Conservation (phyloP, 2,329 filamentous ascomycete species). For the Raffaelea albimanens region DNA sequence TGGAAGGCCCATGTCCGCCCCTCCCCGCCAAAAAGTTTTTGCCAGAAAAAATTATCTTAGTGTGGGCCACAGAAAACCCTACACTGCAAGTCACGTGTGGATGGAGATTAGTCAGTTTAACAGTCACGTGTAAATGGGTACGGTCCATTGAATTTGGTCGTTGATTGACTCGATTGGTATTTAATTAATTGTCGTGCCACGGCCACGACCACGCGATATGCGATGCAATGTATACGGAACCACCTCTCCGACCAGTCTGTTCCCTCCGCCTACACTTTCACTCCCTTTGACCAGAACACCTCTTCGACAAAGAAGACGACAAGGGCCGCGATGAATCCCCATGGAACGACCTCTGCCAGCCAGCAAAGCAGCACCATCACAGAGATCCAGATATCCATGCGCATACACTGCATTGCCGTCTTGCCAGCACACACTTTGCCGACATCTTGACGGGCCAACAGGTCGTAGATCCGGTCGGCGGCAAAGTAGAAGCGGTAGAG, state of each 20-base stretch:
- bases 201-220: no score
- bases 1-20: no score
- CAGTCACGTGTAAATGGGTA: no score
- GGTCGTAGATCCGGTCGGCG: constrained; percentile 1
- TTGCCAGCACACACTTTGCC: constrained; percentile 6
- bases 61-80: constrained; percentile 6
- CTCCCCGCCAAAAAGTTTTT: constrained; percentile 7
- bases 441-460: constrained; percentile 6
- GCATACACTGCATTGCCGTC: constrained; percentile 3
- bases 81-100: constrained; percentile 1
- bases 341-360: constrained; percentile 9
- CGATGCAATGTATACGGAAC: no score
- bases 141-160: no score
- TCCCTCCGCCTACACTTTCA: not conserved
- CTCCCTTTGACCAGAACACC: not conserved
- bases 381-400: not conserved
- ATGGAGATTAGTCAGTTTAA: no score
- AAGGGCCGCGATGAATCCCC: constrained; percentile 8
- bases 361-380: not conserved
- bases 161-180: no score
- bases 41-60: not conserved
- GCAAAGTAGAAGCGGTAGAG: constrained; percentile 5
- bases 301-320: constrained; percentile 12
- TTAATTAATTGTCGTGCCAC: not conserved
- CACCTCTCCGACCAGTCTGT: no score